phyloP scores from a whole-genome alignment of 441 rosid species.

The Erodium moschatum region DNA sequence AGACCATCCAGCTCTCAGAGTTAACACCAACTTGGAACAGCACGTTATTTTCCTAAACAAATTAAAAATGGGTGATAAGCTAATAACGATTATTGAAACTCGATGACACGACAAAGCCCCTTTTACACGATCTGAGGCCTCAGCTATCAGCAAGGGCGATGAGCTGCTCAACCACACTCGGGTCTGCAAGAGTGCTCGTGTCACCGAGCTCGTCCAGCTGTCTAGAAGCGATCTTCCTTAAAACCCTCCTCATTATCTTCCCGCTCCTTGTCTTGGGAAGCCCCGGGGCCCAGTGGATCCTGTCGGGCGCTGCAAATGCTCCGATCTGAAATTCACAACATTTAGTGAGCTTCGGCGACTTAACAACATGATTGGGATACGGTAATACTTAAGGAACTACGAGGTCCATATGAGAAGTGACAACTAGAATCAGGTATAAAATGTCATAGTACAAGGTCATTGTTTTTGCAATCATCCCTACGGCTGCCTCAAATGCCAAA shows the following conservation, averaged over 20 bases:
- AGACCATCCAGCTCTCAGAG: too few species aligned
- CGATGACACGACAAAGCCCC: too few species aligned
- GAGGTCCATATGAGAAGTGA: too few species aligned
- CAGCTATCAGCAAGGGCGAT: slow-evolving; percentile 55
- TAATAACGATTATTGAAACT: too few species aligned
- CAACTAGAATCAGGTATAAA: neutral
- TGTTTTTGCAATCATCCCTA: too few species aligned
- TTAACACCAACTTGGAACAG: too few species aligned
- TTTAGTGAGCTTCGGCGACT: too few species aligned
- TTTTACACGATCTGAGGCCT: neutral
- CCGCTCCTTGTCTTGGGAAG: slow-evolving; percentile 95
- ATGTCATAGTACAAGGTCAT: too few species aligned
- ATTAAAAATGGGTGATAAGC: too few species aligned
- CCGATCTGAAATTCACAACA: slow-evolving; percentile 50
- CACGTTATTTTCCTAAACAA: too few species aligned
- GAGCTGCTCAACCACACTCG: slow-evolving; percentile 67
- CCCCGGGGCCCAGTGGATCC: slow-evolving; percentile 87
- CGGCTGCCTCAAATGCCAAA: too few species aligned
- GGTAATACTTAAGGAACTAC: neutral
- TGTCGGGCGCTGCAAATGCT: slow-evolving; percentile 92
- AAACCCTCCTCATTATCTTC: slow-evolving; percentile 89
- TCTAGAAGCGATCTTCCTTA: slow-evolving; percentile 82
- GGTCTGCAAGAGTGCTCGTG: slow-evolving; percentile 90
- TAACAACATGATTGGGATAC: too few species aligned
- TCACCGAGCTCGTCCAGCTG: slow-evolving; percentile 88